Percentiles rank a stretch among this genome's conserved stretches.
phyloP scores from a whole-genome alignment of 1,284 basidiomycete species.

The Coniferiporia weirii region DNA sequence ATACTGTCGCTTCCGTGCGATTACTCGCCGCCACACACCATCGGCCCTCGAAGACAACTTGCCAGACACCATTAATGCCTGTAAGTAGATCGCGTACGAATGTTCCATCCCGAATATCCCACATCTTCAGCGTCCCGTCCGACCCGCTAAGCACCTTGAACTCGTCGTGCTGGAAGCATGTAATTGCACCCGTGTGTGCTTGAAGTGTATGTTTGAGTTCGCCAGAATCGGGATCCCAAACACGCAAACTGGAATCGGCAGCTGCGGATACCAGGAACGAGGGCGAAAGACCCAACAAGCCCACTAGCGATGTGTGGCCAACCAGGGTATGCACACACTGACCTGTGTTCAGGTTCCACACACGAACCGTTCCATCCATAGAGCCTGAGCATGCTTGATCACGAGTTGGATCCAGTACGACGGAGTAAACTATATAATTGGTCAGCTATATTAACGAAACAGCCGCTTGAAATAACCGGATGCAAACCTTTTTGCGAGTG shows the following conservation, averaged over 20 bases:
- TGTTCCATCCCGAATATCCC: conserved; percentile 84
- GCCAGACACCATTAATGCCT: conserved; percentile 91
- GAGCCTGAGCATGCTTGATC: conserved; percentile 91
- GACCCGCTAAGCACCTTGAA: conserved; percentile 91
- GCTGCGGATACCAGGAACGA: conserved; percentile 90
- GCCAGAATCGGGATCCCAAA: conserved; percentile 87
- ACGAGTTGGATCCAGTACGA: conserved; percentile 79
- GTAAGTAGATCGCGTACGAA: conserved; percentile 83
- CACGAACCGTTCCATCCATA: conserved; percentile 92
- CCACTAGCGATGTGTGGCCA: conserved; percentile 87
- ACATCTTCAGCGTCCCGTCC: conserved; percentile 95
- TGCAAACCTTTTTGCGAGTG: conserved; percentile 85
- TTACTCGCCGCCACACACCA: conserved; percentile 93
- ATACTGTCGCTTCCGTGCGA: conserved; percentile 67
- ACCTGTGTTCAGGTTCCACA: conserved; percentile 85
- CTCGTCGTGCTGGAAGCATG: conserved; percentile 96
- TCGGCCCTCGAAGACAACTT: conserved; percentile 87
- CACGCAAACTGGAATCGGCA: conserved; percentile 86
- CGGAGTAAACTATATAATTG: conserved; percentile 71
- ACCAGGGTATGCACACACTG: conserved; percentile 74
- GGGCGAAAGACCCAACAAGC: conserved; percentile 80
- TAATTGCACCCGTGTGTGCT: conserved; percentile 90
- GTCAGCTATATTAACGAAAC: background rate
- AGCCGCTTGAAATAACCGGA: background rate
- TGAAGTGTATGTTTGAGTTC: conserved; percentile 75